phyloP scores from a whole-genome alignment of 257 asterid species.

The Solanum corneliomulleri region DNA sequence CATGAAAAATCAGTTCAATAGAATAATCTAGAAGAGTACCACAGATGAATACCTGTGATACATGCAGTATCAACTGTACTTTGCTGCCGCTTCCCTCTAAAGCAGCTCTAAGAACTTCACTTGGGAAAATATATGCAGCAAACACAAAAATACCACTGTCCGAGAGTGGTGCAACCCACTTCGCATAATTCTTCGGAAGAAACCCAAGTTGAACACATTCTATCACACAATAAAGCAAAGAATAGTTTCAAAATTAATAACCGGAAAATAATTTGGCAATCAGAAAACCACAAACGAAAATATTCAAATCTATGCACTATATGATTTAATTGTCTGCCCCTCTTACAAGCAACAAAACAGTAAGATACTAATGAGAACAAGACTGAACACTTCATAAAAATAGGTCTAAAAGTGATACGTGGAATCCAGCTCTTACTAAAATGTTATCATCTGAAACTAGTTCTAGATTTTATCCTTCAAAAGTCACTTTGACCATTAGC shows the following conservation, averaged over 20 bases:
- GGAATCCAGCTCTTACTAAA: not conserved
- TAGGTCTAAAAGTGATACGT: not conserved
- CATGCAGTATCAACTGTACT: constrained; percentile 53
- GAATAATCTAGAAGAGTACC: not conserved
- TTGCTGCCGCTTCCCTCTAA: constrained; percentile 66
- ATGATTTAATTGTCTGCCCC: not conserved
- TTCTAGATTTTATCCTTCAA: not conserved
- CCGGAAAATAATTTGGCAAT: not conserved
- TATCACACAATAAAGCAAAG: constrained; percentile 4
- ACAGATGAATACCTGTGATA: constrained; percentile 37
- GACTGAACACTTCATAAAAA: not conserved
- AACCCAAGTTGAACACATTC: constrained; percentile 77
- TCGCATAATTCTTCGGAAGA: constrained; percentile 63
- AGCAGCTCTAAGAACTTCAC: constrained; percentile 75
- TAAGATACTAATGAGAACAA: not conserved
- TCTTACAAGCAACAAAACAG: not conserved
- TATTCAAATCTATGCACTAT: not conserved
- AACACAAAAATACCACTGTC: constrained; percentile 63
- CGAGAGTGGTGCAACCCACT: constrained; percentile 83
- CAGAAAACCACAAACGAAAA: not conserved
- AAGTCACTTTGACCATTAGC: not conserved
- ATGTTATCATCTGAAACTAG: not conserved
- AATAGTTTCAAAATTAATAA: not conserved
- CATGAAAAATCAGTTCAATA: not conserved
- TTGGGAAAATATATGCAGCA: constrained; percentile 67